These are phyloP conservation scores for Lolium multiflorum DNA, from an alignment of 176 grass and related monocot species.

Conservation along the genomic window DNA sequence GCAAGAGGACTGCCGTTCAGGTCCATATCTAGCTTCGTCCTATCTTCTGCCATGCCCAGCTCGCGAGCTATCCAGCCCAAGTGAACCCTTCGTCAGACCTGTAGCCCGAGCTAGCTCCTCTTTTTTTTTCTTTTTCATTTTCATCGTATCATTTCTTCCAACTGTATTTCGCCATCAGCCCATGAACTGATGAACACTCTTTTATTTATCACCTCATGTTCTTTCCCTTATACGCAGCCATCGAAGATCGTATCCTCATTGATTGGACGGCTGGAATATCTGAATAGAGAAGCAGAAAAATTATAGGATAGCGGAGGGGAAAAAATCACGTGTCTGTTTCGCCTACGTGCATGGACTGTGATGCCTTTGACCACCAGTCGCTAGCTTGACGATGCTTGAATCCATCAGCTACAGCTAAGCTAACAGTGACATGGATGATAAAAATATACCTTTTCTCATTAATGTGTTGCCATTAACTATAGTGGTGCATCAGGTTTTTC, in stretches of 20 bases:
- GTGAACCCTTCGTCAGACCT: no score
- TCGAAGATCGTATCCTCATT: not conserved
- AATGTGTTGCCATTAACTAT: no score
- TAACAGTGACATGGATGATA: no score
- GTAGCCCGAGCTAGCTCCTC: not conserved
- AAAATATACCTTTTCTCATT: no score
- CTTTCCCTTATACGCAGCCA: not conserved
- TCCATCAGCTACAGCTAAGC: no score
- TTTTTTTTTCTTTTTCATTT: not conserved
- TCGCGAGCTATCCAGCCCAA: no score
- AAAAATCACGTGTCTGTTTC: not conserved
- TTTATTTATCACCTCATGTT: not conserved
- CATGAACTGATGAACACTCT: not conserved
- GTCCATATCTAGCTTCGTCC: no score
- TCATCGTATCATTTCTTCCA: not conserved
- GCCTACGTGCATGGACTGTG: not conserved
- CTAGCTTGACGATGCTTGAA: no score
- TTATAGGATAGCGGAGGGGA: not conserved
- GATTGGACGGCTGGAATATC: not conserved
- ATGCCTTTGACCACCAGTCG: not conserved
- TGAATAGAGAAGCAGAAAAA: not conserved
- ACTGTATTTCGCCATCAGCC: not conserved
- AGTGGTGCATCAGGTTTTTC: no score
- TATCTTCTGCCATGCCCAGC: no score
- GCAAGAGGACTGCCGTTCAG: no score